A percentile compares a stretch with the other conserved stretches of the same genome.
Conservation (phyloP, 768 basidiomycete species). For the Neoboletus brunneissimus region DNA sequence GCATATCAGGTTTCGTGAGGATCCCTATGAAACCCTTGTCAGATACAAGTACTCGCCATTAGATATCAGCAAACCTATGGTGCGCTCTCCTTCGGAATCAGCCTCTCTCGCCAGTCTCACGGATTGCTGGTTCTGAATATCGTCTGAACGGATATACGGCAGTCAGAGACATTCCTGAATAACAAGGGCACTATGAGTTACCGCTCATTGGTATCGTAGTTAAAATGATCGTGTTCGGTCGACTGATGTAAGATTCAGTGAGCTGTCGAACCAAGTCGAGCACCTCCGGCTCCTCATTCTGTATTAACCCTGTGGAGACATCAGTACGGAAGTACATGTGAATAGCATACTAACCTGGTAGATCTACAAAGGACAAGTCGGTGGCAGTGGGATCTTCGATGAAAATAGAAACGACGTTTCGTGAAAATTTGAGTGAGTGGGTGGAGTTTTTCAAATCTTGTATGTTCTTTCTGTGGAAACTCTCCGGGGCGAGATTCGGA, state of each 20-base stretch:
- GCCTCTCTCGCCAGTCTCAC: conserved; percentile 49
- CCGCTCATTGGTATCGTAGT: conserved; percentile 67
- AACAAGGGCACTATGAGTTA: conserved; percentile 19
- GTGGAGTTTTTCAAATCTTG: conserved; percentile 27
- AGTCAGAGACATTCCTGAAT: neutral
- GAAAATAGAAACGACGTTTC: conserved; percentile 47
- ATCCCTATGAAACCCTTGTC: conserved; percentile 42
- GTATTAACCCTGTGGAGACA: conserved; percentile 47
- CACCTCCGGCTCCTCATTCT: conserved; percentile 43
- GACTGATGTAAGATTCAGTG: conserved; percentile 45
- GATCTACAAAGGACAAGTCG: conserved; percentile 52
- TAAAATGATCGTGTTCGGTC: conserved; percentile 58
- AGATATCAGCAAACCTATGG: conserved; percentile 47
- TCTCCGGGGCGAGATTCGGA: conserved; percentile 11
- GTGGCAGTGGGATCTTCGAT: conserved; percentile 44
- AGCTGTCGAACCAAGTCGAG: conserved; percentile 48
- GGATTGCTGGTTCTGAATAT: conserved; percentile 64
- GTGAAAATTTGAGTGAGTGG: conserved; percentile 41
- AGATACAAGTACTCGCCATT: neutral
- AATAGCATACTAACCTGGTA: conserved; percentile 42
- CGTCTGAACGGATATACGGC: conserved; percentile 41
- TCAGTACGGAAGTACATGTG: conserved; percentile 2
- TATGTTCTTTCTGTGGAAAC: conserved; percentile 23
- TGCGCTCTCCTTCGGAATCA: conserved; percentile 55
- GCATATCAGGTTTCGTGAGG: conserved; percentile 65